phyloP scores from a whole-genome alignment of 2,329 filamentous ascomycete species.

The Coleophoma eucalyptorum region DNA sequence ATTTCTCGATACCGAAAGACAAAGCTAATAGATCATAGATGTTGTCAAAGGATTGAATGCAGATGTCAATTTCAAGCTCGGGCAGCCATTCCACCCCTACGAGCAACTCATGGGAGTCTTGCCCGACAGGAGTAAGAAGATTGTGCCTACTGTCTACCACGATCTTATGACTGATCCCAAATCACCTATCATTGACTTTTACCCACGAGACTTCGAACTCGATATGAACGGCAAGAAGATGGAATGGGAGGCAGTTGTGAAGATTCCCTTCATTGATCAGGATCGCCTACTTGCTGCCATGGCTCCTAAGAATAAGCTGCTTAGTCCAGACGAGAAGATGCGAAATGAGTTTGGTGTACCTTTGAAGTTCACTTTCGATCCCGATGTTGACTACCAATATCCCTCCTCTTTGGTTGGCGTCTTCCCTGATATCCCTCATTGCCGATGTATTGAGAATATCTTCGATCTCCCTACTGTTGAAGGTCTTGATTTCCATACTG shows the following conservation, averaged over 20 bases:
- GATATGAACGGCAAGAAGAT: constrained; percentile 99
- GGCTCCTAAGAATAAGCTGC: constrained; percentile 72
- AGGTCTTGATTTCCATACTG: constrained; percentile 79
- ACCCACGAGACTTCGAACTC: constrained; percentile 91
- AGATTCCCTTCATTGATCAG: constrained; percentile 98
- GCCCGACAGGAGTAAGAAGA: constrained; percentile 94
- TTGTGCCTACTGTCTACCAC: constrained; percentile 84
- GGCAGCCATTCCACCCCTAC: constrained; percentile 91
- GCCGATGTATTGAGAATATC: constrained; percentile 91
- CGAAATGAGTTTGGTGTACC: constrained; percentile 91
- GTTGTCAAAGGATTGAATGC: constrained; percentile 84
- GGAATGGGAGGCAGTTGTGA: constrained; percentile 99
- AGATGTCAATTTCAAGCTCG: constrained; percentile 87
- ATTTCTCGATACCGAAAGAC: constrained; percentile 14
- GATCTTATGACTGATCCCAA: constrained; percentile 86
- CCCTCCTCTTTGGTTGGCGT: constrained; percentile 83
- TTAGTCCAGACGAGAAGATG: constrained; percentile 74
- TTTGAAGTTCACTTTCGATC: constrained; percentile 86
- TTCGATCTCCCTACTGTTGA: constrained; percentile 93
- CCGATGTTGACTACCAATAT: constrained; percentile 75
- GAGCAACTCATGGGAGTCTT: constrained; percentile 98
- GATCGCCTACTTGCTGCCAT: constrained; percentile 80
- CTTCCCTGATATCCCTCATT: constrained; percentile 84
- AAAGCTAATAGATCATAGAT: constrained; percentile 46
- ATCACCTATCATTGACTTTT: constrained; percentile 97